These are phyloP conservation scores for Saccharomycopsis hybrid DNA, from an alignment of 1,139 yeast genomes.

Conservation along the genomic window DNA sequence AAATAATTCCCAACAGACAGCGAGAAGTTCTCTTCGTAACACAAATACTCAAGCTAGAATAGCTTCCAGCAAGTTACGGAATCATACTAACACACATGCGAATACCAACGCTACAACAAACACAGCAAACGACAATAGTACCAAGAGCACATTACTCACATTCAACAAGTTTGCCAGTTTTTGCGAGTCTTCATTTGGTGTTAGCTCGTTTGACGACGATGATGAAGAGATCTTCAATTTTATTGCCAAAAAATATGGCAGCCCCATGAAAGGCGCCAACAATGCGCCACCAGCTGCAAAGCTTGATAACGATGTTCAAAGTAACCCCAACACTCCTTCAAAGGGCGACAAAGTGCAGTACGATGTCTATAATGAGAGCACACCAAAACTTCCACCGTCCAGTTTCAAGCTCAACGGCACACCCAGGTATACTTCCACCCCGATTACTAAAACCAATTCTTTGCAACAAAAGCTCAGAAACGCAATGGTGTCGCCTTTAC, in stretches of 20 bases:
- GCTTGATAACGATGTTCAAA: not conserved
- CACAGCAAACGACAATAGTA: not conserved
- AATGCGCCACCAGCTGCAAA: not conserved
- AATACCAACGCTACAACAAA: not conserved
- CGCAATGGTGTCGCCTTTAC: no score
- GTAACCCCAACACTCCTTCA: not conserved
- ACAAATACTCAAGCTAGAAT: not conserved
- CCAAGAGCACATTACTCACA: not conserved
- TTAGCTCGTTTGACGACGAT: conserved; percentile 17
- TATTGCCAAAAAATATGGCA: conserved; percentile 5
- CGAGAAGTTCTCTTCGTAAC: not conserved
- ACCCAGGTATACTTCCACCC: no score
- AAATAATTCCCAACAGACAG: not conserved
- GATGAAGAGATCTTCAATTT: conserved; percentile 11
- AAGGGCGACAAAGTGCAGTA: not conserved
- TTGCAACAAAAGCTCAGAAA: no score
- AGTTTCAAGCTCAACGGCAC: no score
- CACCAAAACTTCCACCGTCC: no score
- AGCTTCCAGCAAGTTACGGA: not conserved
- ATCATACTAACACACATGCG: not conserved
- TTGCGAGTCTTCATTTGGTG: conserved; percentile 8
- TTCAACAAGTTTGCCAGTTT: not conserved
- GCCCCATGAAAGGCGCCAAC: not conserved
- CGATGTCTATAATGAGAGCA: no score
- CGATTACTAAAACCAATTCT: no score